These are phyloP conservation scores for Gaeumannomyces tritici DNA, from an alignment of 2,329 filamentous ascomycete genomes.

Conservation along the genomic window DNA sequence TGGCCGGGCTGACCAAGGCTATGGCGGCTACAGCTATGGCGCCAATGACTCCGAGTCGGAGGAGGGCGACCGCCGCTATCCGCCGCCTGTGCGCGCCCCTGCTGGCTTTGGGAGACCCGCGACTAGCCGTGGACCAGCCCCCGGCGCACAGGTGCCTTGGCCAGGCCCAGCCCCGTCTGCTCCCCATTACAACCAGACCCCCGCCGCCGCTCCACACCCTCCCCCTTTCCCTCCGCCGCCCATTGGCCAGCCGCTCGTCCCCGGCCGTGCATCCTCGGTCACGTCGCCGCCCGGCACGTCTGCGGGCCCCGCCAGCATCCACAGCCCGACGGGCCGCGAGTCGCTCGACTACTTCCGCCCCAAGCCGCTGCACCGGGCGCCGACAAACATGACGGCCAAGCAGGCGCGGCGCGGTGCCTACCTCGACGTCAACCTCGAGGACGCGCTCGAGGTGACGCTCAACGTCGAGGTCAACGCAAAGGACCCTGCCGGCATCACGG, in stretches of 20 bases:
- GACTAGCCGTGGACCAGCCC: background rate
- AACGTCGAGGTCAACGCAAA: constrained; percentile 82
- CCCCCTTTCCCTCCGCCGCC: background rate
- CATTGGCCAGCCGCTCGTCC: background rate
- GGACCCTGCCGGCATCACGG: constrained; percentile 81
- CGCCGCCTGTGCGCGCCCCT: background rate
- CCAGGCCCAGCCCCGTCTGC: background rate
- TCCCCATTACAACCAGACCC: background rate
- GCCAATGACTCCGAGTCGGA: background rate
- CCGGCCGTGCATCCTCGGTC: background rate
- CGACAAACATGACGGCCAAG: constrained; percentile 58
- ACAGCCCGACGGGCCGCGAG: background rate
- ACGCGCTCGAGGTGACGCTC: constrained; percentile 75
- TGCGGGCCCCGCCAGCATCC: constrained; percentile 6
- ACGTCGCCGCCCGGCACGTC: background rate
- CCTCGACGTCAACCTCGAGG: constrained; percentile 64
- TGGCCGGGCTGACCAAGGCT: background rate
- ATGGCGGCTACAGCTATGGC: background rate
- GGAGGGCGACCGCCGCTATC: constrained; percentile 3
- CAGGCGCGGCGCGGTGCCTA: constrained; percentile 44
- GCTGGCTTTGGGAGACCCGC: background rate
- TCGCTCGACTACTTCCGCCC: constrained; percentile 6
- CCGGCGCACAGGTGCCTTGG: constrained; percentile 3
- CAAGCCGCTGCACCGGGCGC: constrained; percentile 54
- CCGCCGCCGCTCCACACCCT: constrained; percentile 3